phyloP scores from a whole-genome alignment of 1,139 yeast species.

The Arxiozyma slooffiae region DNA sequence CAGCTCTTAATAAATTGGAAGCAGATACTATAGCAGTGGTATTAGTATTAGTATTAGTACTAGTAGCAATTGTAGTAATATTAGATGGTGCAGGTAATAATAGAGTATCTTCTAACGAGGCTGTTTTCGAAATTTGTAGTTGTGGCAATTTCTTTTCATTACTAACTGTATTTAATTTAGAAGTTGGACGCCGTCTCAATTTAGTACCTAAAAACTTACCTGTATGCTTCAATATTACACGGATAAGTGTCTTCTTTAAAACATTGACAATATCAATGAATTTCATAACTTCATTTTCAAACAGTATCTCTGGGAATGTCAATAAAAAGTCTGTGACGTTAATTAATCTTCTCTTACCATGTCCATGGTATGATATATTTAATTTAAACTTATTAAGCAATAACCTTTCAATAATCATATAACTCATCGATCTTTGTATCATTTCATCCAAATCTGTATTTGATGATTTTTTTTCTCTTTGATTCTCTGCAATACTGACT shows the following conservation, averaged over 20 bases:
- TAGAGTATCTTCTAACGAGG: neutral
- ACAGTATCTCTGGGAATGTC: slow-evolving; percentile 43
- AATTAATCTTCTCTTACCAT: slow-evolving; percentile 46
- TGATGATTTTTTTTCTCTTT: slow-evolving; percentile 4
- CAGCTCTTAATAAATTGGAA: neutral
- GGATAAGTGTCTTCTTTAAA: slow-evolving; percentile 43
- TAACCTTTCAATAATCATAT: slow-evolving; percentile 45
- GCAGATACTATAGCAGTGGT: neutral
- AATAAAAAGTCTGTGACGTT: slow-evolving; percentile 54
- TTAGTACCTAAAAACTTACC: slow-evolving; percentile 53
- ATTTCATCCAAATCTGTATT: slow-evolving; percentile 44
- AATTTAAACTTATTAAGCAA: slow-evolving; percentile 40
- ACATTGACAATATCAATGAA: slow-evolving; percentile 44
- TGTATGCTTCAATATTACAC: slow-evolving; percentile 45
- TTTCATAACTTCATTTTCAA: slow-evolving; percentile 44
- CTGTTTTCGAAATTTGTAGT: neutral
- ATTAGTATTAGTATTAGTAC: neutral
- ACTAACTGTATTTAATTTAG: neutral
- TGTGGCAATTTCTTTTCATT: neutral
- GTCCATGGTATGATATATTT: slow-evolving; percentile 50
- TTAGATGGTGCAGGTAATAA: neutral
- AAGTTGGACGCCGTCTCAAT: slow-evolving; percentile 24
- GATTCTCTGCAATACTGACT: neutral
- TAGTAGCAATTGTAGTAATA: neutral
- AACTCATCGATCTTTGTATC: slow-evolving; percentile 51